These are phyloP conservation scores for Nothopassalora personata DNA, from an alignment of 2,329 filamentous ascomycete genomes.

Conservation along the genomic window DNA sequence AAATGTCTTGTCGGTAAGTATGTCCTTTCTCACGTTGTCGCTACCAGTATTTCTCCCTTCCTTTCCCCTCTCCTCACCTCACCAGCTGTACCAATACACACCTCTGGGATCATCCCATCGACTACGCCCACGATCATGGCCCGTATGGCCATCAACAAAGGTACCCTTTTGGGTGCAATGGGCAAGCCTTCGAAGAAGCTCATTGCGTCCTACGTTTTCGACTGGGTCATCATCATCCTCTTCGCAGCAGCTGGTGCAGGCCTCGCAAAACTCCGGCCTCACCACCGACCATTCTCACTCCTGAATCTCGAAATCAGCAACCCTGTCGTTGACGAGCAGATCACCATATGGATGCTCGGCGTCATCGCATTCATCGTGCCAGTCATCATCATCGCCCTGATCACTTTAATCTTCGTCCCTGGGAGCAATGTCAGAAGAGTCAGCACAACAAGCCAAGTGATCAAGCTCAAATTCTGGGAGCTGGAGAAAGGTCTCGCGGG, in stretches of 20 bases:
- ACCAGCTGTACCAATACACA: not conserved
- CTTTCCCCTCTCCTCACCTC: not conserved
- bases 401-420: slow-evolving; percentile 66
- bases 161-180: slow-evolving; percentile 12
- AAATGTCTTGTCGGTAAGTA: not conserved
- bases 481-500: slow-evolving; percentile 80
- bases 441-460: slow-evolving; percentile 50
- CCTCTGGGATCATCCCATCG: not conserved
- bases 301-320: slow-evolving; percentile 74
- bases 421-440: slow-evolving; percentile 53
- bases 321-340: slow-evolving; percentile 66
- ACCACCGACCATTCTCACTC: slow-evolving; percentile 65
- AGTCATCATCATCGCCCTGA: slow-evolving; percentile 60
- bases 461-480: slow-evolving; percentile 85
- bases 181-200: slow-evolving; percentile 34
- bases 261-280: slow-evolving; percentile 57
- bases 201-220: slow-evolving; percentile 62
- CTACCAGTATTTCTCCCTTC: not conserved
- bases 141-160: slow-evolving; percentile 3
- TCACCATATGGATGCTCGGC: slow-evolving; percentile 61
- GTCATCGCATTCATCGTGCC: slow-evolving; percentile 62
- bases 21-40: no score
- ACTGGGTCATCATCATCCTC: slow-evolving; percentile 63
- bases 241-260: slow-evolving; percentile 21
- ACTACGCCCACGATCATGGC: not conserved